Percentiles rank a stretch among this genome's conserved stretches.
phyloP scores from a whole-genome alignment of 371 early-diverging fungal genomes.

The Funneliformis caledonium region DNA sequence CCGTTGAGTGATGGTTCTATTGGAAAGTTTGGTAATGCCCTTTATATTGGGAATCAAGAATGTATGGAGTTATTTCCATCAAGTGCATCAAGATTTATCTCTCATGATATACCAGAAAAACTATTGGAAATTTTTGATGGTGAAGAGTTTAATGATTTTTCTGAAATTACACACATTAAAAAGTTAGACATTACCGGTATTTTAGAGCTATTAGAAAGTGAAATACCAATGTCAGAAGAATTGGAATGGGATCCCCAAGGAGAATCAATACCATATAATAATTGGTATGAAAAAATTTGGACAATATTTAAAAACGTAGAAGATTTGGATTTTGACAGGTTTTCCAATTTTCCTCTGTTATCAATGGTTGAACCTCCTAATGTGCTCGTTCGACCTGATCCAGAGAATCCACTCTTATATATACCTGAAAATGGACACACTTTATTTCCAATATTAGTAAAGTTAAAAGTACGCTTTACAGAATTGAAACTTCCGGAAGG shows the following conservation, averaged over 20 bases:
- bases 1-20: not conserved
- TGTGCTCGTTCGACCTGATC: not conserved
- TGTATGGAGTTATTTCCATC: not conserved
- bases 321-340: not conserved
- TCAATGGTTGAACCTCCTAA: not conserved
- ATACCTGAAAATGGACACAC: not conserved
- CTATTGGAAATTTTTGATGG: not conserved
- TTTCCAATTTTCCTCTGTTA: not conserved
- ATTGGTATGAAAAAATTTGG: constrained; percentile 1
- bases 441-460: not conserved
- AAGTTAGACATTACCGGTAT: not conserved
- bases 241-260: not conserved
- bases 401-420: not conserved
- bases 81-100: not conserved
- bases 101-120: not conserved
- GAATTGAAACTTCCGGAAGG: not conserved
- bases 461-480: not conserved
- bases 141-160: not conserved
- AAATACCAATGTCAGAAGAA: not conserved
- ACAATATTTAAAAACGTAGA: not conserved
- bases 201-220: not conserved
- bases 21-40: not conserved
- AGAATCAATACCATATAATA: not conserved
- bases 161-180: not conserved
- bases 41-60: not conserved